Evolutionary conservation across 2,329 filamentous ascomycete genomes (phyloP).

Genomic region (Pezicula neosporulosa): DNA sequence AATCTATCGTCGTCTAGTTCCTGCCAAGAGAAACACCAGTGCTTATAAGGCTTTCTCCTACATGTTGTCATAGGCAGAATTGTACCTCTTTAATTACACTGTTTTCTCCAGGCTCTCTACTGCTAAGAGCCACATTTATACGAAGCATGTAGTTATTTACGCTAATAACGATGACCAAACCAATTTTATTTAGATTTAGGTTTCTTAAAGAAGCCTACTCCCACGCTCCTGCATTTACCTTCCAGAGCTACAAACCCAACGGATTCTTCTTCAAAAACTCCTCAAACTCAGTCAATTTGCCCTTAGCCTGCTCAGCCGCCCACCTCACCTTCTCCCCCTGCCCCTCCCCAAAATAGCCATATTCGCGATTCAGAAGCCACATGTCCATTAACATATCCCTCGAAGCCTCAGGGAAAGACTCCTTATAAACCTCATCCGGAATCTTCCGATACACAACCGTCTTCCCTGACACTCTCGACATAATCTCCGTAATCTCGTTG

Average conservation of each 20-base stretch:
- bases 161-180: too few species aligned
- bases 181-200: too few species aligned
- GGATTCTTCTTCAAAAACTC: slow-evolving; percentile 28
- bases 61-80: too few species aligned
- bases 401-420: neutral
- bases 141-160: too few species aligned
- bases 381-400: slow-evolving; percentile 15
- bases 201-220: too few species aligned
- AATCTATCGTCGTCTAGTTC: too few species aligned
- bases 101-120: too few species aligned
- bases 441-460: slow-evolving; percentile 12
- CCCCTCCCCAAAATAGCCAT: slow-evolving; percentile 31
- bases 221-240: too few species aligned
- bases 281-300: slow-evolving; percentile 26
- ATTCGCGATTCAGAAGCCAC: slow-evolving; percentile 22
- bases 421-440: slow-evolving; percentile 7
- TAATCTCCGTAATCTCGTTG: slow-evolving; percentile 25
- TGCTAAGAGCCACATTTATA: too few species aligned
- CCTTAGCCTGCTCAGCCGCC: slow-evolving; percentile 23
- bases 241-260: slow-evolving; percentile 2
- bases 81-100: too few species aligned
- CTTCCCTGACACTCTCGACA: slow-evolving; percentile 31
- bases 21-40: too few species aligned
- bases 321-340: slow-evolving; percentile 25
- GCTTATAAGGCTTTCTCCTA: too few species aligned